Evolutionary conservation across 2,329 filamentous ascomycete species (phyloP), one percentile per base, ranked within the genome.

Genomic region (Amylocarpus encephaloides): DNA sequence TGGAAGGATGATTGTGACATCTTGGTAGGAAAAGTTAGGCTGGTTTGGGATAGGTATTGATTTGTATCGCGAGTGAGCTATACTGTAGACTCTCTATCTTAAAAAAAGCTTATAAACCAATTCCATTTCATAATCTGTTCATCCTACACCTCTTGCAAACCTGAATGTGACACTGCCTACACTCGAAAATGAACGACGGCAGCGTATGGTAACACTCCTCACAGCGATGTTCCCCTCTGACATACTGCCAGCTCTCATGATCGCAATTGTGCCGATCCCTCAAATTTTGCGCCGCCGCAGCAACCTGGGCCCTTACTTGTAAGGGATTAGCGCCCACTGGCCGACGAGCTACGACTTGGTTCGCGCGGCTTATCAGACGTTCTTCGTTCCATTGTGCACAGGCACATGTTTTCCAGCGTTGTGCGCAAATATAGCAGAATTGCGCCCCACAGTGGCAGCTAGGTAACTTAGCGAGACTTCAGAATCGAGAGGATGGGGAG

Each of bases 351-450:
- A 59, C 57, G 51, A 59, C 33, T 34, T 49, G 50, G 35, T 58
- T 15, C 49, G 59, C 57, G 57, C 57, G 52, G 52, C 22, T 46
- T 52, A 58, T 12, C 38, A 54, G 52, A 36, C 57, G 49, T 51
- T 54, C 49, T 38, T 39, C 41, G 43, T 43, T 57, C 56, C 56
- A 60, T 43, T 59, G 55, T 29, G 44, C 48, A 51, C 54, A 60
- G 34, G 4, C 38, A 41, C 58, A 60, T 48, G 57, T 50, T 41
- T 58, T 60, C 55, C 57, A 59, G 43, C 54, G 57, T 43, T 54
- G 41, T n/a, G 51, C 52, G 46, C 50, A 59, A 53, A 43, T 56
- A 33, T 59, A 59, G 49, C 57, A 59, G 52, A 58, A 59, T 38
- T 59, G 43, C 33, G 56, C 49, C 29, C 40, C 46, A 35, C 56